Base-by-base conservation (phyloP, 2,329 filamentous ascomycete species). In the Penicillium polonicum region DNA sequence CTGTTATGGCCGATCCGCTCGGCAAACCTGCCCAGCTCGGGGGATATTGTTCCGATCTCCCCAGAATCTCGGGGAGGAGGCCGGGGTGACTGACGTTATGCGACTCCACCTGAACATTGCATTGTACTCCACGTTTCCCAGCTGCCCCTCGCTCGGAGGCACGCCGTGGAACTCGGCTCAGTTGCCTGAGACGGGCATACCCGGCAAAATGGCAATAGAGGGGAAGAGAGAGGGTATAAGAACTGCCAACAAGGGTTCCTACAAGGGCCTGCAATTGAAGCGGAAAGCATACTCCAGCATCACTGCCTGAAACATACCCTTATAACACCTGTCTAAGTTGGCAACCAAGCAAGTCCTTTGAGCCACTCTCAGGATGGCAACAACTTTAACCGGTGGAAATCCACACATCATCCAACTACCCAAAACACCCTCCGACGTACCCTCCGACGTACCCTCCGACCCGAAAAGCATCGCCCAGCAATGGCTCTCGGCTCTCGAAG, bases 321-420 rank as follows among this genome's bases (percentile, higher is more conserved):
- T 5, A 21, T 19, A 17, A 27, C 21, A 8, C n/a, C 13, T 33
- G 31, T 33, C 15, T 0, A 15, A 33, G 7, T 10, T 10, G 10
- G n/a, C 15, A 29, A 19, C 12, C 21, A 4, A 35, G n/a, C 12
- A 27, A 36, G 19, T 52, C 5, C 6, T 21, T 33, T 5, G 9
- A 29, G 38, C 35, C 17, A 8, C 41, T n/a, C 4, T 27, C 33
- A 48, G 21, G 2, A 66, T 66, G 64, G 63, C 61, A 15, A 61
- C 63, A 42, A 66, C 64, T 23, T 55, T 65, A 43, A 64, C 63
- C 17, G 64, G 61, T n/a, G 64, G 64, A 48, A 66, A 65, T 33
- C 64, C 64, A 48, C 70, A 73, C 51, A 59, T 74, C 17, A 66
- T 74, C 39, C 63, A 69, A 42, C 70, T 74, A 7, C 71, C 71